Evolutionary conservation across 2,329 filamentous ascomycete species (phyloP).

Genomic region (Pseudogymnoascus sp.): DNA sequence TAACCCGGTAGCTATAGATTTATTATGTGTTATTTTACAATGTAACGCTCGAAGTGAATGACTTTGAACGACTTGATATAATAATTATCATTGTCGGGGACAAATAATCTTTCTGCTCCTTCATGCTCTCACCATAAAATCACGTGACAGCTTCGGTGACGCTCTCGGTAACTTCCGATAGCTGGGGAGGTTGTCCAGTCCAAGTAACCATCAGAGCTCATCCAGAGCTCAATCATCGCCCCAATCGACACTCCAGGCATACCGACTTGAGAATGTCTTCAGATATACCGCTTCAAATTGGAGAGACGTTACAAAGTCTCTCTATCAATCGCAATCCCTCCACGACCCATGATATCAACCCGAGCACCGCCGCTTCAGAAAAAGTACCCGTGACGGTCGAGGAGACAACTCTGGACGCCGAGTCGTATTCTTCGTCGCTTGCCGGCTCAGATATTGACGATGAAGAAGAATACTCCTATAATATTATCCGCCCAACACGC

Average conservation of each 20-base stretch:
- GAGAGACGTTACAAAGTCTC: constrained; percentile 72
- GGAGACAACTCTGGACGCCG: constrained; percentile 23
- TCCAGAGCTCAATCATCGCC: background rate
- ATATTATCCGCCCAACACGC: constrained; percentile 50
- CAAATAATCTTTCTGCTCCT: background rate
- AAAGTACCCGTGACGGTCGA: constrained; percentile 53
- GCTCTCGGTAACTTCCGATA: constrained; percentile 2
- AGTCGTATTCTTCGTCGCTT: constrained; percentile 22
- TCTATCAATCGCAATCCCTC: constrained; percentile 70
- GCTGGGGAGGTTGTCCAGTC: background rate
- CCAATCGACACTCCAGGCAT: background rate
- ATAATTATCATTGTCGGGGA: background rate
- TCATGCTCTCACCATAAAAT: too few relatives aligned
- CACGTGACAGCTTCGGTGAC: background rate
- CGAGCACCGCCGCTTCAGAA: constrained; percentile 64
- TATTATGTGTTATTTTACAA: background rate
- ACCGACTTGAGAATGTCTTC: constrained; percentile 11
- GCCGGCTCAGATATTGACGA: constrained; percentile 32
- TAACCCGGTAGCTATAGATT: background rate
- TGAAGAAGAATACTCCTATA: constrained; percentile 60
- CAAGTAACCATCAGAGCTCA: background rate
- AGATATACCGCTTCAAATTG: constrained; percentile 54
- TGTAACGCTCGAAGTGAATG: background rate
- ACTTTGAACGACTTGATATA: background rate
- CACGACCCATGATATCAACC: constrained; percentile 68